Conservation (phyloP, 2,329 filamentous ascomycete species). For the Pyrenophora teres region DNA sequence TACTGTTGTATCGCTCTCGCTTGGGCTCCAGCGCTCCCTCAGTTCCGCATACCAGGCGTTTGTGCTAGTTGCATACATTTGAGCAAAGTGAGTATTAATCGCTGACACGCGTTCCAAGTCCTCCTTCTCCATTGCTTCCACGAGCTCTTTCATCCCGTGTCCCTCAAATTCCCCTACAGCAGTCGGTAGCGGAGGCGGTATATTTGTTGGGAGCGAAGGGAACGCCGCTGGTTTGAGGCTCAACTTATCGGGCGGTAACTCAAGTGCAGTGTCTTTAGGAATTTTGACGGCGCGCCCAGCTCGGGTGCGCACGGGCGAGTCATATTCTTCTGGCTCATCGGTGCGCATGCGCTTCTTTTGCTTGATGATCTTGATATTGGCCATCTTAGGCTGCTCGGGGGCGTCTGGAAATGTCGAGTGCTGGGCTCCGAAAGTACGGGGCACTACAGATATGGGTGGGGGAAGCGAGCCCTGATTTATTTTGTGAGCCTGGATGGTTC, state of each 20-base stretch:
- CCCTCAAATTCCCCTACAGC: neutral
- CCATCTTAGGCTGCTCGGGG: slow-evolving; percentile 4
- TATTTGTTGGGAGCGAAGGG: slow-evolving; percentile 3
- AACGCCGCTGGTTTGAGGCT: slow-evolving; percentile 9
- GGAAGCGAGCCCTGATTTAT: neutral
- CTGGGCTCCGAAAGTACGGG: neutral
- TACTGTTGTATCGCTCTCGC: slow-evolving; percentile 3
- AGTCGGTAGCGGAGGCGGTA: neutral
- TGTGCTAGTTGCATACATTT: slow-evolving; percentile 6
- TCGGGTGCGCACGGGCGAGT: neutral
- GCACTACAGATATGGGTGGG: neutral
- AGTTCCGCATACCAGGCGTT: slow-evolving; percentile 18
- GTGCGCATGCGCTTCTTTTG: neutral
- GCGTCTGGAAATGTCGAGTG: neutral
- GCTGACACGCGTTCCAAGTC: neutral
- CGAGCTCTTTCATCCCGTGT: slow-evolving; percentile 3
- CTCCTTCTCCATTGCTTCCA: slow-evolving; percentile 1
- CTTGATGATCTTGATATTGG: slow-evolving; percentile 4
- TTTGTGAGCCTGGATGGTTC: neutral
- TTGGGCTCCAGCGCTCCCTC: neutral
- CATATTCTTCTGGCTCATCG: neutral
- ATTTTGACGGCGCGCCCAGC: neutral
- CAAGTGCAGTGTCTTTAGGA: neutral
- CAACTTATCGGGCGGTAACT: neutral
- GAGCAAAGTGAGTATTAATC: slow-evolving; percentile 6